Conservation (phyloP, 768 basidiomycete species). For the Suillus americanus region DNA sequence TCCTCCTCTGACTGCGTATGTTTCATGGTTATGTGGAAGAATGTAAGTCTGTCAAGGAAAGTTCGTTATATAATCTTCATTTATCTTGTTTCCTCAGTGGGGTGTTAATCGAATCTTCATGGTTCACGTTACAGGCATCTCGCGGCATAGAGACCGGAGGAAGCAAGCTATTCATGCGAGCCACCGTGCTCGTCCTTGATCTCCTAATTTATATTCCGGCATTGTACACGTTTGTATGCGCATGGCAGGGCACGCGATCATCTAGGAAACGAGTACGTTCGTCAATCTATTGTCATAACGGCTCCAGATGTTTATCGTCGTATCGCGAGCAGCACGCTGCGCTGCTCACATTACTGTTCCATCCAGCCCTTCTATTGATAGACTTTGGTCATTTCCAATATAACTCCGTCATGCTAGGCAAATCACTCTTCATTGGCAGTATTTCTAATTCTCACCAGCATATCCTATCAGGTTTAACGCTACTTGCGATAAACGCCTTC, state of each 20-base stretch:
- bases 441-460: not conserved
- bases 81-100: slow-evolving; percentile 38
- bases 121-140: slow-evolving; percentile 72
- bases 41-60: slow-evolving; percentile 51
- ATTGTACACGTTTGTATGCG: slow-evolving; percentile 59
- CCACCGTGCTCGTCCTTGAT: slow-evolving; percentile 70
- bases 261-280: slow-evolving; percentile 70
- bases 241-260: slow-evolving; percentile 70
- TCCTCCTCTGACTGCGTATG: slow-evolving; percentile 89
- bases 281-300: not conserved
- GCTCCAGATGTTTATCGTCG: not conserved
- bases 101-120: slow-evolving; percentile 48
- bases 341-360: slow-evolving; percentile 69
- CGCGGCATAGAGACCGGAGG: slow-evolving; percentile 67
- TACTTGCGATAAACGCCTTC: slow-evolving; percentile 71
- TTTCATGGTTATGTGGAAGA: slow-evolving; percentile 79
- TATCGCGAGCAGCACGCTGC: slow-evolving; percentile 42
- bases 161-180: slow-evolving; percentile 79
- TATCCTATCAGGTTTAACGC: slow-evolving; percentile 53
- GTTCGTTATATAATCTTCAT: slow-evolving; percentile 3
- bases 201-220: slow-evolving; percentile 74
- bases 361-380: slow-evolving; percentile 80
- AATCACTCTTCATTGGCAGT: slow-evolving; percentile 19
- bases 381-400: slow-evolving; percentile 97
- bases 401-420: slow-evolving; percentile 91